Base-by-base conservation (phyloP, 2,329 filamentous ascomycete species). In the Colletotrichum chlorophyti region DNA sequence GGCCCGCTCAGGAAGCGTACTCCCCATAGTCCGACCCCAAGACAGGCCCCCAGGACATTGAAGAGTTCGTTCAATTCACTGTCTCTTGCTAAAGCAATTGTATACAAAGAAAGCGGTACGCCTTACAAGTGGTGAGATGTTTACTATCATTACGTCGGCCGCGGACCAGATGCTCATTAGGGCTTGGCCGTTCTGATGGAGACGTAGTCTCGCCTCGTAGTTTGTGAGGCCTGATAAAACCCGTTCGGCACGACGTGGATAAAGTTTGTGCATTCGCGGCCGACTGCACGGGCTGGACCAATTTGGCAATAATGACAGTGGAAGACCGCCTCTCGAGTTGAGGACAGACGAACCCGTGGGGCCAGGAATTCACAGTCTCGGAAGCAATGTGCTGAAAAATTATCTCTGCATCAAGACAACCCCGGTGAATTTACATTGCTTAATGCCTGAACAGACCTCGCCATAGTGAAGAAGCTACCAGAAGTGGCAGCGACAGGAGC, bases 211-310 rank as follows among this genome's bases (percentile, higher is more conserved):
- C 67, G 63, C 6, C 68, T 68, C 58, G 71, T 65, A 40, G 65
- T 67, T 65, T 72, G 68, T 7, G 66, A 69, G 9, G 68, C 65
- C 32, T 64, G 62, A 10, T 69, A 66, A 53, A 68, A 72, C 37
- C 68, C 68, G 61, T 70, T 66, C 5, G 69, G 68, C 7, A 71
- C 68, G 29, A 72, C 64, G 54, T 72, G 71, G 58, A 72, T 70
- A 61, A 71, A 71, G 63, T 70, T 71, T 61, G 65, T 66, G 45
- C 65, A 55, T 54, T 23, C 6, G 60, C 26, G 27, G 29, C 42
- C 2, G 61, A 51, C n/a, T 62, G 12, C 3, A 32, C 50, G 21
- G 53, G 38, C 27, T 53, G 42, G n/a, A 42, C 50, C 41, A 63
- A 35, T 15, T 42, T 35, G 35, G 57, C 35, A 19, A 45, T 24